Evolutionary conservation across 257 asterid genomes (phyloP).

Genomic region (Capsicum pubescens): DNA sequence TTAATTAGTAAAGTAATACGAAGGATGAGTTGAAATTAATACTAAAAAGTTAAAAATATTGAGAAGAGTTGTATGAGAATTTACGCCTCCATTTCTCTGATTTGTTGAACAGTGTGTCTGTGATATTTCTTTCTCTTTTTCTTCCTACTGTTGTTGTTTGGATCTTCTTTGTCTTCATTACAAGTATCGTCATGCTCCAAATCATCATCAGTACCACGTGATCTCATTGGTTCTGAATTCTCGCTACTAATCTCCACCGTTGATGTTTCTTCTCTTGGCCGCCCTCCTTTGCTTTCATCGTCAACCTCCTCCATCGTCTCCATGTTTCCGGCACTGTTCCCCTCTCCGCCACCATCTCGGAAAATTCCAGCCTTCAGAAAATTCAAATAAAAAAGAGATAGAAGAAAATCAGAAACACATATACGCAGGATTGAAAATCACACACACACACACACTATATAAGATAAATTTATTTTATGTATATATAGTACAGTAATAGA

Average conservation of each 20-base stretch:
- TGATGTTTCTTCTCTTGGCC: constrained; percentile 42
- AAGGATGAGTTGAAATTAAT: background rate
- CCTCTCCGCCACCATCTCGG: constrained; percentile 48
- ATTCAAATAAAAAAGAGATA: background rate
- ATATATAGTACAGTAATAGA: too few relatives aligned
- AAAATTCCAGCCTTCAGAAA: constrained; percentile 77
- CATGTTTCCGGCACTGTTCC: background rate
- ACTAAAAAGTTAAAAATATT: background rate
- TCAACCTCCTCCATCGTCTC: constrained; percentile 50
- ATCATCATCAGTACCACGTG: constrained; percentile 62
- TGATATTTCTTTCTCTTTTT: constrained; percentile 82
- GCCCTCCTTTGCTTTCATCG: constrained; percentile 35
- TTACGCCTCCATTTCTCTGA: constrained; percentile 85
- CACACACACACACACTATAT: too few relatives aligned
- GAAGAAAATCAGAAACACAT: background rate
- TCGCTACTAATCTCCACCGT: constrained; percentile 84
- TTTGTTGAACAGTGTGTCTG: constrained; percentile 80
- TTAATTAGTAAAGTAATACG: background rate
- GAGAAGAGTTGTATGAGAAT: constrained; percentile 28
- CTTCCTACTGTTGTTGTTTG: constrained; percentile 42
- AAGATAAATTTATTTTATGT: too few relatives aligned
- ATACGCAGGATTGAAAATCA: background rate
- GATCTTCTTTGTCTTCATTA: constrained; percentile 42
- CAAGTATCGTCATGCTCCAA: constrained; percentile 49
- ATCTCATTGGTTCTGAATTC: constrained; percentile 66